A percentile compares a stretch with the other conserved stretches of the same genome.
Evolutionary conservation across 805 yeast genomes (phyloP).

Genomic region (Monosporozyma solicola): DNA sequence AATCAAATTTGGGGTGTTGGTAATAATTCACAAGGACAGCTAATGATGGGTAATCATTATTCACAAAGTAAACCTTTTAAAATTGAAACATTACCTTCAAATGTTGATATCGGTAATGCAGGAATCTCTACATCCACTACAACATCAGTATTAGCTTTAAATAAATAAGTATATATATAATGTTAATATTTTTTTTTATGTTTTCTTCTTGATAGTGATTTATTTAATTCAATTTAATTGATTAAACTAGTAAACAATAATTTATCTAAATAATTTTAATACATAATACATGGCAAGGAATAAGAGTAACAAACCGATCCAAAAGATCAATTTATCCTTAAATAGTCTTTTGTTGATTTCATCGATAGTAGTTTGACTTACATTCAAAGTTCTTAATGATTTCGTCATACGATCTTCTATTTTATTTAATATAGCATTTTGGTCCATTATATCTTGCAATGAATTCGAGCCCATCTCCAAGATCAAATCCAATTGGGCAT

Average conservation of each 20-base stretch:
- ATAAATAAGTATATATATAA: neutral
- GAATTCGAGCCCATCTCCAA: constrained; percentile 83
- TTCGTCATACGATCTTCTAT: constrained; percentile 56
- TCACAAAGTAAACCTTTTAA: neutral
- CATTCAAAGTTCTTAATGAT: constrained; percentile 72
- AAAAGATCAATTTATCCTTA: constrained; percentile 82
- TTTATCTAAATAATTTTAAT: constrained; percentile 49
- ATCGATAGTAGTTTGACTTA: constrained; percentile 75
- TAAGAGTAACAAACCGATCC: constrained; percentile 57
- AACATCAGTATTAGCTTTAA: neutral
- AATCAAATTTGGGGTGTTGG: constrained; percentile 77
- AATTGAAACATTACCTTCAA: neutral
- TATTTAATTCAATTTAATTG: neutral
- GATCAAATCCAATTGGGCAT: constrained; percentile 79
- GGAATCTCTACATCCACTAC: neutral
- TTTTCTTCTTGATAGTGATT: neutral
- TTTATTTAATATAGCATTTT: constrained; percentile 58
- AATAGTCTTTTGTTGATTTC: constrained; percentile 71
- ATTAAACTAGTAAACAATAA: neutral
- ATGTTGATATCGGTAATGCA: neutral
- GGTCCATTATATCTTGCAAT: constrained; percentile 77
- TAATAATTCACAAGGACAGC: constrained; percentile 70
- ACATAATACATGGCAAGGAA: constrained; percentile 59
- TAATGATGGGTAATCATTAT: constrained; percentile 54
- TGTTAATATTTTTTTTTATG: neutral